Evolutionary conservation across 768 basidiomycete genomes (phyloP).

Genomic region (Steccherinum ochraceum): DNA sequence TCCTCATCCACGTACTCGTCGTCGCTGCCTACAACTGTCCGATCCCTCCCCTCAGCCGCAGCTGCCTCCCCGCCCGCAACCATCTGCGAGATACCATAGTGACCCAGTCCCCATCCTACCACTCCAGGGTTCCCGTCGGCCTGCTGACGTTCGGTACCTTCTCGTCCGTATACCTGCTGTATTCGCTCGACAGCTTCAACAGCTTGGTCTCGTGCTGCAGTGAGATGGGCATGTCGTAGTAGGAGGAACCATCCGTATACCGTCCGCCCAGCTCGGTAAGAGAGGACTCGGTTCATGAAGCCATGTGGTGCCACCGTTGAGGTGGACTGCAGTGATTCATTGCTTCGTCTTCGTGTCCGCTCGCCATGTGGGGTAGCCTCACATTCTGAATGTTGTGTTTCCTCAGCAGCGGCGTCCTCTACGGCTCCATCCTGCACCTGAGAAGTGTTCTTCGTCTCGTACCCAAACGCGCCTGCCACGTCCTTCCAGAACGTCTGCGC

Average conservation of each 20-base stretch:
- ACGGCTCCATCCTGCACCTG: neutral
- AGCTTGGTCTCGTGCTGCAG: conserved; percentile 66
- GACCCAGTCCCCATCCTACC: conserved; percentile 70
- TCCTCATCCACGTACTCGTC: conserved; percentile 13
- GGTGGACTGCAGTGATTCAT: neutral
- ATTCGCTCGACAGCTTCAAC: conserved; percentile 61
- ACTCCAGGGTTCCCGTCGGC: conserved; percentile 20
- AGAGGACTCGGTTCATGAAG: conserved; percentile 1
- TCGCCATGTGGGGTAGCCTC: neutral
- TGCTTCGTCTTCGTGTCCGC: neutral
- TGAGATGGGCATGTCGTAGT: conserved; percentile 63
- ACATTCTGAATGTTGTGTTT: neutral
- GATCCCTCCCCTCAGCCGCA: conserved; percentile 10
- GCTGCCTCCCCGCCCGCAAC: conserved; percentile 28
- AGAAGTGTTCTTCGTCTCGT: neutral
- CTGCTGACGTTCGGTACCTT: conserved; percentile 18
- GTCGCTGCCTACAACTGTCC: neutral
- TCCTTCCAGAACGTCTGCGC: conserved; percentile 54
- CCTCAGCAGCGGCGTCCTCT: neutral
- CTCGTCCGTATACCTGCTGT: conserved; percentile 47
- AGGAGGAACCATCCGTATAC: conserved; percentile 51
- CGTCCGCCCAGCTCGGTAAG: conserved; percentile 14
- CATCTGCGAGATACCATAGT: conserved; percentile 47
- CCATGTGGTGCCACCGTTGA: neutral
- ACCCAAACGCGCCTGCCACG: conserved; percentile 45